A percentile compares a stretch with the other conserved stretches of the same genome.
Conservation (phyloP, 805 yeast species). For the Cyberlindnera petersonii region DNA sequence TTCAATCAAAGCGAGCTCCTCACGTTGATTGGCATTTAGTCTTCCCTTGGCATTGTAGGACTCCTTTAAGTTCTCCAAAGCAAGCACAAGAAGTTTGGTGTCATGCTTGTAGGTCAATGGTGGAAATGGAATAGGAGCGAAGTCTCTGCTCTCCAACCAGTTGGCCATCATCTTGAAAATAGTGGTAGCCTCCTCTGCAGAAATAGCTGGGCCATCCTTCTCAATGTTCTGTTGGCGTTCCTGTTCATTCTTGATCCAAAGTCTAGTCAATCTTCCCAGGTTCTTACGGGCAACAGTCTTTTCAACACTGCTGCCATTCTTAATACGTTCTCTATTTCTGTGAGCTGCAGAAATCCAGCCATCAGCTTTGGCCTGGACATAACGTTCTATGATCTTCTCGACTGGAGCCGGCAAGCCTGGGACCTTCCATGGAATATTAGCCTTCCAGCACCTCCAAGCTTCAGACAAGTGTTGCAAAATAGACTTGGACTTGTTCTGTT, state of each 20-base stretch:
- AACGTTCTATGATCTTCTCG: constrained; percentile 79
- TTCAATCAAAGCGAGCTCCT: constrained; percentile 88
- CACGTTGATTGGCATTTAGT: constrained; percentile 81
- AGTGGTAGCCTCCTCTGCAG: constrained; percentile 84
- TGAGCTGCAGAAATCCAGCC: constrained; percentile 96
- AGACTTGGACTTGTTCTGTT: constrained; percentile 80
- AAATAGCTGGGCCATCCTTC: constrained; percentile 80
- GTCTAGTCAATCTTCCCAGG: constrained; percentile 82
- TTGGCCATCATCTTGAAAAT: constrained; percentile 83
- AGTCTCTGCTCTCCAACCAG: constrained; percentile 84
- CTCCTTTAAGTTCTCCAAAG: constrained; percentile 84
- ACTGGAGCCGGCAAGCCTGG: constrained; percentile 94
- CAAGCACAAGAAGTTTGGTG: constrained; percentile 82
- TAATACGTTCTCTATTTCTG: constrained; percentile 82
- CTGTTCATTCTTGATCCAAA: constrained; percentile 92
- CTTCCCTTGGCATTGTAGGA: constrained; percentile 71
- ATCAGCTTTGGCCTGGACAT: constrained; percentile 92
- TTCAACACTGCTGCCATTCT: constrained; percentile 88
- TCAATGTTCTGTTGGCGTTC: constrained; percentile 77
- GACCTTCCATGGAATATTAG: constrained; percentile 96
- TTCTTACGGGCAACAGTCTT: constrained; percentile 93
- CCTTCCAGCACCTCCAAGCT: constrained; percentile 99
- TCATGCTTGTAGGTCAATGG: constrained; percentile 90
- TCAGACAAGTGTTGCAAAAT: constrained; percentile 92
- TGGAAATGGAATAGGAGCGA: constrained; percentile 89